Evolutionary conservation across 495 filamentous ascomycete species (phyloP).

Genomic region (Sabuloglossum arenarium): DNA sequence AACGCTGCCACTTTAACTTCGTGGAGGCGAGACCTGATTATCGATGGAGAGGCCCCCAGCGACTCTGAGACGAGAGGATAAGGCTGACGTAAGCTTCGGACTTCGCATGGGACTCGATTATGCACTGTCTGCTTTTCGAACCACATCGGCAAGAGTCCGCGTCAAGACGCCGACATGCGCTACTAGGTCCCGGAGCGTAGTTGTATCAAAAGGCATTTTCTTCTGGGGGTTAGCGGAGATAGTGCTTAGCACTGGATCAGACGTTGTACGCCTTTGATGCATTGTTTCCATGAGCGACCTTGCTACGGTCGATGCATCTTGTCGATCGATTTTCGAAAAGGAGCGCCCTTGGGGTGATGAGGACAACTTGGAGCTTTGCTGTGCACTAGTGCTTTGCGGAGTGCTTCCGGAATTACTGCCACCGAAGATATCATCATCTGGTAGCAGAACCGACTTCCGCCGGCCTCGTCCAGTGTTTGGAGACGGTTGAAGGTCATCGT

Average conservation of each 20-base stretch:
- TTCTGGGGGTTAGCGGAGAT: slow-evolving; percentile 30
- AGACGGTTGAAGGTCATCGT: slow-evolving; percentile 30
- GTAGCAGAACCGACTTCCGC: slow-evolving; percentile 34
- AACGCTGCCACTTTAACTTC: slow-evolving; percentile 1
- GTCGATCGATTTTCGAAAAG: slow-evolving; percentile 14
- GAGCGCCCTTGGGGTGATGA: slow-evolving; percentile 1
- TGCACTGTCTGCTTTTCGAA: slow-evolving; percentile 59
- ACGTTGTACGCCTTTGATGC: slow-evolving; percentile 38
- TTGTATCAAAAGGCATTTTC: slow-evolving; percentile 83
- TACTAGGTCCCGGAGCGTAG: slow-evolving; percentile 69
- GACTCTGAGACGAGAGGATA: background rate
- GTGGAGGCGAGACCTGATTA: background rate
- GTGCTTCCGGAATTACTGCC: background rate
- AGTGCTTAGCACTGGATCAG: slow-evolving; percentile 25
- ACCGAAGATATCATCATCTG: slow-evolving; percentile 44
- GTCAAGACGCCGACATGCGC: slow-evolving; percentile 60
- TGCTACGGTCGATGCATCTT: slow-evolving; percentile 40
- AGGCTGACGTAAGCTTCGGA: background rate
- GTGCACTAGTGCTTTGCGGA: slow-evolving; percentile 1
- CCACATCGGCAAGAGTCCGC: slow-evolving; percentile 48
- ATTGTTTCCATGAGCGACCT: slow-evolving; percentile 69
- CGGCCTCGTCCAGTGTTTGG: slow-evolving; percentile 10
- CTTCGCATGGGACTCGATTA: slow-evolving; percentile 30
- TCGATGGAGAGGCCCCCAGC: background rate
- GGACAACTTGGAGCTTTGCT: slow-evolving; percentile 1